Evolutionary conservation across 805 yeast genomes (phyloP).

Genomic region (Yarrowia porcina): DNA sequence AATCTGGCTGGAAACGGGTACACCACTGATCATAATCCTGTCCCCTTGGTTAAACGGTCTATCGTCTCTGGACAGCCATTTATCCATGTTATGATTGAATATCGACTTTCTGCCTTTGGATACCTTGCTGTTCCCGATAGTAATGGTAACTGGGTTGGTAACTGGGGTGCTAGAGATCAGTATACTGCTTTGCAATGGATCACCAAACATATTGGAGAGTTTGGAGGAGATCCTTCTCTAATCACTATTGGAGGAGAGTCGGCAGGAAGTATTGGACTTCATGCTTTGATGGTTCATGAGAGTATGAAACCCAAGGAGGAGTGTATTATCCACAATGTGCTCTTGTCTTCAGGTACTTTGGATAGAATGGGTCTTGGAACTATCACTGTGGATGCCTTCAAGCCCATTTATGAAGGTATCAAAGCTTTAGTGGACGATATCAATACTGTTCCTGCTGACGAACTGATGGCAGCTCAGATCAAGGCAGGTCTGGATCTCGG

Average conservation of each 20-base stretch:
- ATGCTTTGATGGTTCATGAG: constrained; percentile 6
- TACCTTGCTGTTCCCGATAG: background rate
- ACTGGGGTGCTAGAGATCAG: constrained; percentile 17
- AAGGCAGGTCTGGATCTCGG: background rate
- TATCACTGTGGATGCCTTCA: background rate
- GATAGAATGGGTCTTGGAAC: background rate
- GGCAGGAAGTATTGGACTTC: constrained; percentile 41
- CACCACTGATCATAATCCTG: background rate
- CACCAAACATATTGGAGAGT: constrained; percentile 40
- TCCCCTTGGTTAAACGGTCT: background rate
- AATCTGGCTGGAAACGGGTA: constrained; percentile 1
- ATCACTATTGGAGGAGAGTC: constrained; percentile 48
- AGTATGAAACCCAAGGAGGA: constrained; percentile 7
- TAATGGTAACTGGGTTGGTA: background rate
- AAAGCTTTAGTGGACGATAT: background rate
- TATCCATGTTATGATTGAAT: background rate
- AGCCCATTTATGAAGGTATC: background rate
- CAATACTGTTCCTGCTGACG: background rate
- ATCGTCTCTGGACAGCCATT: background rate
- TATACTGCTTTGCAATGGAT: constrained; percentile 2
- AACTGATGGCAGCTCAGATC: background rate
- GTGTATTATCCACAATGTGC: background rate
- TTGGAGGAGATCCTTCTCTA: constrained; percentile 47
- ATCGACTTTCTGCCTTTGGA: background rate
- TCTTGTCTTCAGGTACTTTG: background rate